Percentiles rank a stretch among this genome's conserved stretches.
phyloP scores from a whole-genome alignment of 2,329 filamentous ascomycete species.

The Teratosphaeria pseudoeucalypti region DNA sequence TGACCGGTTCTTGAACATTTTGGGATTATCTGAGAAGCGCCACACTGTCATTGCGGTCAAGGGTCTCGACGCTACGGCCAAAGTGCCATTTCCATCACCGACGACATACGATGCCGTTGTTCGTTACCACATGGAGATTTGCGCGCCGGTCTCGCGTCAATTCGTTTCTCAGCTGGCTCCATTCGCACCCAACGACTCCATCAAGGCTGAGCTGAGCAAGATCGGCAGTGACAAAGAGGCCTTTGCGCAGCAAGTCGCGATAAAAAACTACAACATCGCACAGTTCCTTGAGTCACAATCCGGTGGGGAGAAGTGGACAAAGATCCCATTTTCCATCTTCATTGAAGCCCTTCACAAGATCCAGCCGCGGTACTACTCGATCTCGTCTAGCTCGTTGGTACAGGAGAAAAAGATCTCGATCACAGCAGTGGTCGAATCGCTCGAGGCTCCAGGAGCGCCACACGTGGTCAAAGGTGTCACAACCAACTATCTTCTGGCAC shows the following conservation, averaged over 20 bases:
- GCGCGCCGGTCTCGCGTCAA: constrained; percentile 90
- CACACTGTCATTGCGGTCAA: constrained; percentile 79
- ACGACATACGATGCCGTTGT: constrained; percentile 91
- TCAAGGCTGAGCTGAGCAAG: constrained; percentile 79
- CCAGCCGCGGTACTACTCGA: constrained; percentile 97
- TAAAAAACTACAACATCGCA: constrained; percentile 79
- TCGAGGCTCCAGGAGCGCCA: constrained; percentile 63
- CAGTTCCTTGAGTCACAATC: constrained; percentile 67
- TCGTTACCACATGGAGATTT: constrained; percentile 95
- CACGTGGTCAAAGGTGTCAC: constrained; percentile 86
- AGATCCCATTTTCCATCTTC: constrained; percentile 85
- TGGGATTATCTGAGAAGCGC: constrained; percentile 66
- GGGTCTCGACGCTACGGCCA: constrained; percentile 85
- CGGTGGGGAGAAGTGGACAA: constrained; percentile 66
- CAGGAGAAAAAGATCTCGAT: constrained; percentile 93
- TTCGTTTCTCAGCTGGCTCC: constrained; percentile 78
- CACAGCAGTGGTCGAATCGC: constrained; percentile 85
- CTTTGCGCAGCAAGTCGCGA: constrained; percentile 76
- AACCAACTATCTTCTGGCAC: constrained; percentile 88
- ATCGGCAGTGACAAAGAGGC: constrained; percentile 91
- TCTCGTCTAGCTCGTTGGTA: constrained; percentile 89
- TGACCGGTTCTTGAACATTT: constrained; percentile 72
- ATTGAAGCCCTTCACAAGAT: constrained; percentile 92
- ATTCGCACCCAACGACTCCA: constrained; percentile 75
- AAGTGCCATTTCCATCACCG: constrained; percentile 93